Conservation (phyloP, 257 asterid species). For the Gardenia jasminoides region DNA sequence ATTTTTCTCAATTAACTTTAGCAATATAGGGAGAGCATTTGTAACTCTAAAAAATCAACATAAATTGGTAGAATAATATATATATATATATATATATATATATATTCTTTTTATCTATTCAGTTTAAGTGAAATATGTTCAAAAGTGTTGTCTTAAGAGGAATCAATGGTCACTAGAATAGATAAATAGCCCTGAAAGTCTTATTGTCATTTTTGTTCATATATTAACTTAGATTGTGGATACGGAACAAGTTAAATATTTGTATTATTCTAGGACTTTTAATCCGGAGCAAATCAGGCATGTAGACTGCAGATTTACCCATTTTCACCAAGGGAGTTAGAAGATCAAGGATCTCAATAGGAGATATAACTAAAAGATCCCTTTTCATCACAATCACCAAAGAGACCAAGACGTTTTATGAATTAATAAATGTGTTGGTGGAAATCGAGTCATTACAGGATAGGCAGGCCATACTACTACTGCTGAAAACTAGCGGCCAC, state of each 20-base stretch:
- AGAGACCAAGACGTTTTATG: neutral
- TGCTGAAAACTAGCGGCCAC: neutral
- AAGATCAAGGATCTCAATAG: neutral
- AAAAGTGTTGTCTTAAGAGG: constrained; percentile 3
- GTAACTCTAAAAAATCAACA: too few species aligned
- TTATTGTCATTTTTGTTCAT: neutral
- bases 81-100: too few species aligned
- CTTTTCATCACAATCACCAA: neutral
- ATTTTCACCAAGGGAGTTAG: neutral
- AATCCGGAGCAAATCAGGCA: neutral
- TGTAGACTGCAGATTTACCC: neutral
- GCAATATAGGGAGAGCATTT: too few species aligned
- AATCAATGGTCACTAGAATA: neutral
- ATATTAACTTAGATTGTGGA: neutral
- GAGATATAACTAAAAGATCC: neutral
- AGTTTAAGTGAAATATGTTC: constrained; percentile 1
- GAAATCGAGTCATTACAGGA: neutral
- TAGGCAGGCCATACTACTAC: neutral
- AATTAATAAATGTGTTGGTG: neutral
- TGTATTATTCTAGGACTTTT: neutral
- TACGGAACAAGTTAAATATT: neutral
- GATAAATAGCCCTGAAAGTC: neutral
- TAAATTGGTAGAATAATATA: too few species aligned
- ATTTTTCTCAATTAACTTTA: too few species aligned
- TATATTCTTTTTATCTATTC: neutral